Evolutionary conservation across 2,329 filamentous ascomycete genomes (phyloP).

Genomic region (Alternaria infectoria): DNA sequence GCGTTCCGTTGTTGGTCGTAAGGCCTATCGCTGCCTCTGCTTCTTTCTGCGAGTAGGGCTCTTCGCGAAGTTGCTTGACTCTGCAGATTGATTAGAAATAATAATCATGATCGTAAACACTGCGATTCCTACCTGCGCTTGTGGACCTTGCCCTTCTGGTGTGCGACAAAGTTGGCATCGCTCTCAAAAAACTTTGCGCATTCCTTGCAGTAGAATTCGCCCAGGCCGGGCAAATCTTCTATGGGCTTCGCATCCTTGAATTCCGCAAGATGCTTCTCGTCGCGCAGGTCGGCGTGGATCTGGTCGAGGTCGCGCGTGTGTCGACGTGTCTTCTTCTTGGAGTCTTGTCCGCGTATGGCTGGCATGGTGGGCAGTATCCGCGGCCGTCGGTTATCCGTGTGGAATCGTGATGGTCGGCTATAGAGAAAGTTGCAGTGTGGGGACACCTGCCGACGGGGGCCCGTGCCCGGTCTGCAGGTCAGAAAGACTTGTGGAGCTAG

Average conservation of each 20-base stretch:
- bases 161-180: conserved; percentile 74
- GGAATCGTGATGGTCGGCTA: conserved; percentile 30
- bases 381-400: conserved; percentile 36
- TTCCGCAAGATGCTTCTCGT: conserved; percentile 78
- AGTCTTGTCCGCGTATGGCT: conserved; percentile 57
- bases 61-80: conserved; percentile 80
- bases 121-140: conserved; percentile 76
- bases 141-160: conserved; percentile 88
- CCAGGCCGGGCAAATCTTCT: conserved; percentile 88
- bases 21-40: conserved; percentile 82
- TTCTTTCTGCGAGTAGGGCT: conserved; percentile 84
- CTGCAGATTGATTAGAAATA: conserved; percentile 54
- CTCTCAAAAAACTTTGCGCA: conserved; percentile 97
- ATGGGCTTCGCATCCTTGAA: conserved; percentile 78
- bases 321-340: conserved; percentile 57
- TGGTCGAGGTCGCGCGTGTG: conserved; percentile 85
- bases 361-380: conserved; percentile 52
- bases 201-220: conserved; percentile 85
- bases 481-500: conserved; percentile 26
- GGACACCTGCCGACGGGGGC: conserved; percentile 9
- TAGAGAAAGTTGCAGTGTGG: conserved; percentile 29
- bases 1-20: conserved; percentile 69
- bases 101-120: background rate
- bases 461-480: conserved; percentile 36
- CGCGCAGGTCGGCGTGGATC: conserved; percentile 80